Conservation (phyloP, 2,329 filamentous ascomycete species). For the Colletotrichum salicis region DNA sequence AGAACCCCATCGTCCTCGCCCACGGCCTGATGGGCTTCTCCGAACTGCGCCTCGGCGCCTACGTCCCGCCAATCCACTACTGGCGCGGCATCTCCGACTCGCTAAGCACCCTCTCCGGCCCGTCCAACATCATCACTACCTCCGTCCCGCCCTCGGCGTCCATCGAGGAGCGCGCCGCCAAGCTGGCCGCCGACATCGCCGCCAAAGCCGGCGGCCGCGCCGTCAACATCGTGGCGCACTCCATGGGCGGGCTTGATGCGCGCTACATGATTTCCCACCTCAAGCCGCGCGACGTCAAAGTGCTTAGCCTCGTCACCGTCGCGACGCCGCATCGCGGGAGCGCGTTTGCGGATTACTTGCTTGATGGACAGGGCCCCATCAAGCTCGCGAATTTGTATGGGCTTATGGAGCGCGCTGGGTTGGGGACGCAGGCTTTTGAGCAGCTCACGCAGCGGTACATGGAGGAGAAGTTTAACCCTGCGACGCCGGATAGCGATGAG, state of each 20-base stretch:
- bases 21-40: conserved; percentile 74
- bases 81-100: conserved; percentile 73
- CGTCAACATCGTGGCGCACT: conserved; percentile 82
- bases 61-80: conserved; percentile 68
- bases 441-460: conserved; percentile 71
- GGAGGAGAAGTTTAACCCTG: conserved; percentile 67
- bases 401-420: conserved; percentile 59
- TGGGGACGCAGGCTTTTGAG: conserved; percentile 69
- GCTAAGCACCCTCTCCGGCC: conserved; percentile 60
- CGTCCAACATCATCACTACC: conserved; percentile 68
- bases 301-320: conserved; percentile 64
- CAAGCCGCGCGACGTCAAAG: conserved; percentile 55
- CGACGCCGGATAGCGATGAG: conserved; percentile 60
- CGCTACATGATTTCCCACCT: conserved; percentile 72
- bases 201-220: conserved; percentile 58
- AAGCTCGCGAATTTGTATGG: conserved; percentile 66
- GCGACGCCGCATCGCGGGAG: conserved; percentile 66
- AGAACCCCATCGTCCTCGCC: conserved; percentile 71
- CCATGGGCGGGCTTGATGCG: conserved; percentile 73
- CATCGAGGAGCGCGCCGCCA: conserved; percentile 69
- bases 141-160: conserved; percentile 69
- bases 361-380: conserved; percentile 57
- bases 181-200: conserved; percentile 66
- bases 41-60: conserved; percentile 62
- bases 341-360: conserved; percentile 64